phyloP scores from a whole-genome alignment of 177 flowering plant species.

The Vitis hybrid region DNA sequence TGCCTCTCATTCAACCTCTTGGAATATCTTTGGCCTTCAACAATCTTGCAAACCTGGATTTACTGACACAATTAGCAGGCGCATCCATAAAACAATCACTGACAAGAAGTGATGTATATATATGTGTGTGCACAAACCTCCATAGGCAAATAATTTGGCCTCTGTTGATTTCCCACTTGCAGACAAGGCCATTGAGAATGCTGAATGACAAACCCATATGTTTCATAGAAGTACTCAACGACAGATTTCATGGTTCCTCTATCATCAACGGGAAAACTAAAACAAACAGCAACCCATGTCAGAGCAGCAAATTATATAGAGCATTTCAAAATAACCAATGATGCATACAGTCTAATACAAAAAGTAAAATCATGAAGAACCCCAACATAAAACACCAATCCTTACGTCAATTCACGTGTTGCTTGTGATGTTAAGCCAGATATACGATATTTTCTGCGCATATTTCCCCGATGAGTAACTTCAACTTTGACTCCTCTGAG shows the following conservation, averaged over 20 bases:
- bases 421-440: conserved; percentile 74
- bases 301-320: not conserved
- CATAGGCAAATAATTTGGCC: conserved; percentile 95
- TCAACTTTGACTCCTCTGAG: conserved; percentile 81
- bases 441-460: conserved; percentile 79
- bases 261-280: conserved; percentile 90
- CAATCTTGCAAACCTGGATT: conserved; percentile 87
- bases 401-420: conserved; percentile 76
- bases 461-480: conserved; percentile 78
- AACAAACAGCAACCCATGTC: not conserved
- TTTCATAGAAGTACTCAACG: conserved; percentile 83
- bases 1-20: conserved; percentile 88
- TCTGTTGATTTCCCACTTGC: conserved; percentile 87
- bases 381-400: not conserved
- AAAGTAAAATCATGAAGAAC: not conserved
- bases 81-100: not conserved
- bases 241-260: conserved; percentile 88
- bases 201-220: conserved; percentile 76
- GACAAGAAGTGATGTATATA: too few relatives aligned
- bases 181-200: conserved; percentile 90
- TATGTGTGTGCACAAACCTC: conserved; percentile 48
- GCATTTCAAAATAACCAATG: not conserved
- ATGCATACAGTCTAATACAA: not conserved
- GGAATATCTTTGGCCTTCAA: conserved; percentile 92
- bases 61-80: conserved; percentile 8